Evolutionary conservation across 768 basidiomycete species (phyloP).

Genomic region (Boletus bicolor): DNA sequence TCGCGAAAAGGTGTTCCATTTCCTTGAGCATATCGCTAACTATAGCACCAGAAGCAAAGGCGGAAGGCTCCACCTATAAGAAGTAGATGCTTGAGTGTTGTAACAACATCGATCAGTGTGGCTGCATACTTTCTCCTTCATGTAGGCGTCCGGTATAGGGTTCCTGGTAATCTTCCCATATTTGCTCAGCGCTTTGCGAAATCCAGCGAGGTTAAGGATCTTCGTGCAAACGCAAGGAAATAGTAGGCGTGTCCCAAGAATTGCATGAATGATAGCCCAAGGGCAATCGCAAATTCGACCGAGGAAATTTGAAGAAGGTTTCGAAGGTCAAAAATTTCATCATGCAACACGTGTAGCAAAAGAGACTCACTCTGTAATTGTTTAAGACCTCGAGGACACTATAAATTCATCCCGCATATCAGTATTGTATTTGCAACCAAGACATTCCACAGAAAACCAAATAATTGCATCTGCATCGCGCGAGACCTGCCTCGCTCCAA

Average conservation of each 20-base stretch:
- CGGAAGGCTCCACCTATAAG: slow-evolving; percentile 60
- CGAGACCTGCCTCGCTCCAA: background rate
- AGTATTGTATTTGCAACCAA: background rate
- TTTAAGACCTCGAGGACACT: slow-evolving; percentile 82
- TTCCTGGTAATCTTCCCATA: slow-evolving; percentile 80
- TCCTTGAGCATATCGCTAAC: slow-evolving; percentile 68
- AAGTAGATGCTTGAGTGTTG: background rate
- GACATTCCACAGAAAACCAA: background rate
- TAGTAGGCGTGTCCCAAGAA: background rate
- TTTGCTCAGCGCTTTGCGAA: slow-evolving; percentile 82
- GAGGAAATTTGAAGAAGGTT: background rate
- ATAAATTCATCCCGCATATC: slow-evolving; percentile 6
- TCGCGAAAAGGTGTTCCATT: slow-evolving; percentile 75
- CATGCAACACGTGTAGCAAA: background rate
- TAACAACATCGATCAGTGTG: background rate
- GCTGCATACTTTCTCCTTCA: slow-evolving; percentile 62
- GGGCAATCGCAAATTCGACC: background rate
- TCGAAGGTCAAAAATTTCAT: background rate
- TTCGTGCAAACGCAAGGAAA: slow-evolving; percentile 25
- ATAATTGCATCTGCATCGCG: background rate
- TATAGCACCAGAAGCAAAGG: slow-evolving; percentile 60
- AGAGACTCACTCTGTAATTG: slow-evolving; percentile 70
- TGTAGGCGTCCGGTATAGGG: slow-evolving; percentile 72
- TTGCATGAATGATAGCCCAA: background rate
- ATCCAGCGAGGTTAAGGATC: slow-evolving; percentile 88